Evolutionary conservation across 1,284 basidiomycete genomes (phyloP), one percentile per base, ranked within the genome.

Genomic region (Taiwanofungus camphoratus): DNA sequence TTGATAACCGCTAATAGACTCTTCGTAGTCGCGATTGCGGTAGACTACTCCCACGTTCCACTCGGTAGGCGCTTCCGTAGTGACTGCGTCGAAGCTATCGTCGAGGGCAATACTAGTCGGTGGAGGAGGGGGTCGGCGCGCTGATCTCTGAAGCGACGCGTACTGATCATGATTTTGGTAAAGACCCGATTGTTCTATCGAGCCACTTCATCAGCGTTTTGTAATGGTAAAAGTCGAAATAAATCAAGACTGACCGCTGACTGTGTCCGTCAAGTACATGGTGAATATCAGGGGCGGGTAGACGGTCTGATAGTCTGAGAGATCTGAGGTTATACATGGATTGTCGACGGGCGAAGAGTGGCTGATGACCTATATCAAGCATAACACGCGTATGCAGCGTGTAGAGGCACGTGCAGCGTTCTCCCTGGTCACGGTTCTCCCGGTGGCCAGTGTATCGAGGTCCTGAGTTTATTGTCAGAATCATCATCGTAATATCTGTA

Each of bases 1-100:
- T 33, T 64, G 64, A 46, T 70, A 62, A 64, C 39, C 68, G 64
- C 52, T 57, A 29, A 65, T 58, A 23, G 59, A 47, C 34, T 57
- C 60, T 39, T 62, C 56, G 41, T 61, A 61, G 45, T 60, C 59
- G 48, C 60, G 61, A 44, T 62, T 62, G 32, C 52, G 61, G 35
- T 56, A 55, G 20, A 52, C 52, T 30, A 52, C 52, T 26, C 46
- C 46, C 6, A 42, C 43, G 35, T 52, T 52, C 59, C 61, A 63
- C 49, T 59, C 61, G 36, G 55, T 57, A 31, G 57, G 63, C 39
- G 57, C 55, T 39, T 61, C 62, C 29, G 58, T 61, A 8, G 67
- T 70, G 40, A 61, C 51, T 22, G 66, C 65, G 54, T 71, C 68
- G 49, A 71, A 71, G 49, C 63, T 64, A 45, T 69, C 67, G 38